Evolutionary conservation across 306 rosid genomes (phyloP).

Genomic region (Trifolium subterraneum): DNA sequence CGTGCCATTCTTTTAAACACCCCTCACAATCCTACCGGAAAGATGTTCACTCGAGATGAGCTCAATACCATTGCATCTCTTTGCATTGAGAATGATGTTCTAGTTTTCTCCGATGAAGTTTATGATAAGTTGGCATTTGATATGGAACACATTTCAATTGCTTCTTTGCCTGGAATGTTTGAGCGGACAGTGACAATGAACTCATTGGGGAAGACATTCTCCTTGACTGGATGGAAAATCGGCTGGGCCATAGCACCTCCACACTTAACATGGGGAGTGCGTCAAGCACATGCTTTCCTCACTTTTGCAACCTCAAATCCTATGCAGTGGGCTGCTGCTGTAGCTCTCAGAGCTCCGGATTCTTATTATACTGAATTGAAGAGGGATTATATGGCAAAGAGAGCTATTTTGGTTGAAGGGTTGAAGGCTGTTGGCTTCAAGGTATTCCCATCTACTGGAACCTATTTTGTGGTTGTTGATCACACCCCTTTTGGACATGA

Average conservation of each 20-base stretch:
- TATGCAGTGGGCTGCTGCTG: constrained; percentile 90
- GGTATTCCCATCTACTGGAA: constrained; percentile 86
- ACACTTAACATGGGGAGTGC: constrained; percentile 81
- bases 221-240: constrained; percentile 93
- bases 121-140: constrained; percentile 92
- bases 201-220: constrained; percentile 91
- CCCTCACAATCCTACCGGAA: constrained; percentile 91
- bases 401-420: constrained; percentile 83
- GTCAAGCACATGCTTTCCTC: constrained; percentile 73
- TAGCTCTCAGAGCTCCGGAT: constrained; percentile 89
- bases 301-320: constrained; percentile 86
- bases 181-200: constrained; percentile 89
- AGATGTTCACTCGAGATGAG: constrained; percentile 82
- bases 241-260: constrained; percentile 92
- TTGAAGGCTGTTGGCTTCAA: constrained; percentile 81
- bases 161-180: constrained; percentile 89
- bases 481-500: constrained; percentile 92
- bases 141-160: constrained; percentile 83
- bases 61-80: constrained; percentile 72
- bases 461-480: constrained; percentile 90
- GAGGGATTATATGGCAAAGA: constrained; percentile 79
- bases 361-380: constrained; percentile 75
- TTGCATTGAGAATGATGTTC: constrained; percentile 85
- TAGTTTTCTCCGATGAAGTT: constrained; percentile 85
- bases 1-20: constrained; percentile 79